Conservation (phyloP, 352 stramenopile species). For the Phytophthora brassicae region DNA sequence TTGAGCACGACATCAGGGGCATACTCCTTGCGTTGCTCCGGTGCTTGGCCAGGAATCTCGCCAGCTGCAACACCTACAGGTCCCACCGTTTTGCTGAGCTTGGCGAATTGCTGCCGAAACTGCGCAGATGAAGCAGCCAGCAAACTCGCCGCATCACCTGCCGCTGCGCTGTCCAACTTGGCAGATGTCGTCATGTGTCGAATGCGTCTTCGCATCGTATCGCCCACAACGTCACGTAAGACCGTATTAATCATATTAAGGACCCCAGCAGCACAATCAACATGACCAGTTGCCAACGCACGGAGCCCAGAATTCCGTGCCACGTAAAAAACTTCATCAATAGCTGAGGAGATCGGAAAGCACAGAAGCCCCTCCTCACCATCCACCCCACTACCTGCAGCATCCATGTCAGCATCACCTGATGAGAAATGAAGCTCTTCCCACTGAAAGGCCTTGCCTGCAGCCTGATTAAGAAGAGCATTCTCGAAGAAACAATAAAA, state of each 20-base stretch:
- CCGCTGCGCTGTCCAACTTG: constrained; percentile 50
- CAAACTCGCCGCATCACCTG: constrained; percentile 44
- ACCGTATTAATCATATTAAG: constrained; percentile 89
- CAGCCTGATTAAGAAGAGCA: constrained; percentile 70
- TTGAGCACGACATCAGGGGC: constrained; percentile 82
- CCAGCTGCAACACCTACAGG: constrained; percentile 29
- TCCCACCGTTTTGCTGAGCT: constrained; percentile 82
- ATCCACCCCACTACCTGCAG: constrained; percentile 1
- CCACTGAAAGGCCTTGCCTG: constrained; percentile 83
- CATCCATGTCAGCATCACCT: constrained; percentile 6
- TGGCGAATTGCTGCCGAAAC: constrained; percentile 82
- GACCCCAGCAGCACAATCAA: constrained; percentile 78
- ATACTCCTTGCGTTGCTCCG: constrained; percentile 58
- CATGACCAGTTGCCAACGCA: constrained; percentile 80
- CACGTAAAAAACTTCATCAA: constrained; percentile 90
- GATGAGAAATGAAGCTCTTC: constrained; percentile 79
- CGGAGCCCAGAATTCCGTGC: constrained; percentile 76
- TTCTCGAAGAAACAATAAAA: constrained; percentile 91
- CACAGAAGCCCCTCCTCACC: constrained; percentile 40
- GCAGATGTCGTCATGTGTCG: constrained; percentile 67
- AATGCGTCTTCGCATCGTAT: constrained; percentile 80
- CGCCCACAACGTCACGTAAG: constrained; percentile 71
- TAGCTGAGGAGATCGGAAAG: constrained; percentile 79
- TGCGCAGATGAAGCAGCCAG: constrained; percentile 59
- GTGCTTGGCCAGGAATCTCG: constrained; percentile 11